Conservation (phyloP, 2,329 filamentous ascomycete genomes). For the Gyromitra esculenta region DNA sequence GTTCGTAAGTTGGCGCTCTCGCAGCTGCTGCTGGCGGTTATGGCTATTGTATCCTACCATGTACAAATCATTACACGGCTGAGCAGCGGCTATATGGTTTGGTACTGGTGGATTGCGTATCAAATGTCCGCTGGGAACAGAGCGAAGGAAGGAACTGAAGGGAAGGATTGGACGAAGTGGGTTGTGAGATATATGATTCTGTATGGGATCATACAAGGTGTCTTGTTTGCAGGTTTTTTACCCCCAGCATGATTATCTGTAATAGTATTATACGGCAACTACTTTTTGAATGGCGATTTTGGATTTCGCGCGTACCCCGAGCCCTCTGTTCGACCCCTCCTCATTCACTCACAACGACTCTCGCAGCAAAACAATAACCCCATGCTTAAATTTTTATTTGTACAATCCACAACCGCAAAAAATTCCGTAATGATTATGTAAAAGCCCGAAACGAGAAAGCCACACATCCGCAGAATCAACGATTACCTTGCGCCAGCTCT, state of each 20-base stretch:
- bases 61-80: slow-evolving; percentile 93
- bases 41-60: slow-evolving; percentile 84
- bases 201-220: slow-evolving; percentile 84
- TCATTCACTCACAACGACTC: not conserved
- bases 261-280: not conserved
- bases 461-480: not conserved
- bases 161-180: slow-evolving; percentile 57
- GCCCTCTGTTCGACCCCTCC: not conserved
- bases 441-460: slow-evolving; percentile 20
- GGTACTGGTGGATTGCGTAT: slow-evolving; percentile 78
- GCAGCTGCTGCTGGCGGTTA: slow-evolving; percentile 75
- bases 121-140: slow-evolving; percentile 59
- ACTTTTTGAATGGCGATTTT: not conserved
- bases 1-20: slow-evolving; percentile 71
- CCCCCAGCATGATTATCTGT: slow-evolving; percentile 75
- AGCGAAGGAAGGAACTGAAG: slow-evolving; percentile 56
- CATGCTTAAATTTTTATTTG: slow-evolving; percentile 38
- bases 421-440: slow-evolving; percentile 27
- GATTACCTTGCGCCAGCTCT: slow-evolving; percentile 55
- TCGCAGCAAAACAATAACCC: not conserved
- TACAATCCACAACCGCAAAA: slow-evolving; percentile 31
- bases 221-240: slow-evolving; percentile 86
- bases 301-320: not conserved
- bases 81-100: slow-evolving; percentile 85
- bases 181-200: slow-evolving; percentile 76